Evolutionary conservation across 441 rosid species (phyloP), one percentile per base, ranked within the genome.

Genomic region (Euphorbia corollata): DNA sequence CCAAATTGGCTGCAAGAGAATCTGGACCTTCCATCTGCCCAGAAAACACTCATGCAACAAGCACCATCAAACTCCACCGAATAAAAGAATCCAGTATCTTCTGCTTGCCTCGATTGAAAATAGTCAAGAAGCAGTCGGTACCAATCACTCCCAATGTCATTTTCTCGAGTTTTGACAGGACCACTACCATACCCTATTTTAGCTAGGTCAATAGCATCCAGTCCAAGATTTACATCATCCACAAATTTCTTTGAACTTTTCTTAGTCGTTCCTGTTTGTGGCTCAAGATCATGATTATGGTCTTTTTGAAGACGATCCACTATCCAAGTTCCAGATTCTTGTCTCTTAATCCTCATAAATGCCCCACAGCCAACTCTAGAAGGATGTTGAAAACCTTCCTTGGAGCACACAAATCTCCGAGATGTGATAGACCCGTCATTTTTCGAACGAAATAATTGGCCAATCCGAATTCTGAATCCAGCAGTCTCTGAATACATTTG

Each of bases 381-480:
- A 48, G 98, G 98, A 74, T 90, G 98, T 75, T 90, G 91, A 78
- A 88, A 88, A 53, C 98, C 97, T 79, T 92, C 98, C 81, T 86
- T 92, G 0, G 94, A 92, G 80, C 97, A 92, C 22, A 92, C 98
- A 76, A 92, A 92, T 73, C 89, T 82, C 69, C 96, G 67, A 12
- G 92, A 88, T 34, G 98, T 92, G 67, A 92, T 81, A 3, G 90
- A 88, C 3, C 96, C 97, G 64, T 88, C 94, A 32, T 78, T 81
- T 77, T 88, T 92, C 0, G 96, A 88, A 39, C 92, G 92, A 71
- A 92, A 92, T 82, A 90, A 68, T 78, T 92, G 97, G 61, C 97
- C 92, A 4, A 88, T 90, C 61, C 90, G 87, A 71, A 88, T 81
- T 76, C 85, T 81, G 75, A 90, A 90, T 56, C 98, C 97, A 12